A percentile compares a stretch with the other conserved stretches of the same genome.
Conservation (phyloP, 257 asterid species). For the Perilla frutescens region DNA sequence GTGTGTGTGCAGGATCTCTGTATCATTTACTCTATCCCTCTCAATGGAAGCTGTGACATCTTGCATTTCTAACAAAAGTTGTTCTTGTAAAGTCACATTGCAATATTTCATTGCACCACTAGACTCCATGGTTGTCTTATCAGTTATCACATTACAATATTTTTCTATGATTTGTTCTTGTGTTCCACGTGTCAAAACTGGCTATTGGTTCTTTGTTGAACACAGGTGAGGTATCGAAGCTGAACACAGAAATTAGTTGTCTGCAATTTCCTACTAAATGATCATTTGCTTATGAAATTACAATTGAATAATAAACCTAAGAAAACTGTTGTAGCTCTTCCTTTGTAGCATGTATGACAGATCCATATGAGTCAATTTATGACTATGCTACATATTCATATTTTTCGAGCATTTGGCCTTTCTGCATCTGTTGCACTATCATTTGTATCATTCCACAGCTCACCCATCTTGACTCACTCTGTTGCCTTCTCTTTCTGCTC, state of each 20-base stretch:
- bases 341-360: background rate
- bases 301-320: background rate
- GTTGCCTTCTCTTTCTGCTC: background rate
- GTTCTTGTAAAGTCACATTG: too few relatives aligned
- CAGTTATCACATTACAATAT: background rate
- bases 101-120: background rate
- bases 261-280: background rate
- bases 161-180: background rate
- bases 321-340: background rate
- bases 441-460: background rate
- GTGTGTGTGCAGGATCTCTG: background rate
- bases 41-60: background rate
- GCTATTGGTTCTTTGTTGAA: background rate
- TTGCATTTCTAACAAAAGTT: background rate
- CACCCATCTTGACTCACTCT: slow-evolving; percentile 1
- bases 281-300: background rate
- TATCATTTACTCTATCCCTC: too few relatives aligned
- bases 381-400: background rate
- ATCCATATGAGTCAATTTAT: background rate
- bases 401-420: background rate
- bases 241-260: too few relatives aligned
- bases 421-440: background rate
- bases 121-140: background rate
- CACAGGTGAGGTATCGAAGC: background rate
- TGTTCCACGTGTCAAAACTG: background rate